Evolutionary conservation across 2,329 filamentous ascomycete species (phyloP).

Genomic region (Colletotrichum sp.): DNA sequence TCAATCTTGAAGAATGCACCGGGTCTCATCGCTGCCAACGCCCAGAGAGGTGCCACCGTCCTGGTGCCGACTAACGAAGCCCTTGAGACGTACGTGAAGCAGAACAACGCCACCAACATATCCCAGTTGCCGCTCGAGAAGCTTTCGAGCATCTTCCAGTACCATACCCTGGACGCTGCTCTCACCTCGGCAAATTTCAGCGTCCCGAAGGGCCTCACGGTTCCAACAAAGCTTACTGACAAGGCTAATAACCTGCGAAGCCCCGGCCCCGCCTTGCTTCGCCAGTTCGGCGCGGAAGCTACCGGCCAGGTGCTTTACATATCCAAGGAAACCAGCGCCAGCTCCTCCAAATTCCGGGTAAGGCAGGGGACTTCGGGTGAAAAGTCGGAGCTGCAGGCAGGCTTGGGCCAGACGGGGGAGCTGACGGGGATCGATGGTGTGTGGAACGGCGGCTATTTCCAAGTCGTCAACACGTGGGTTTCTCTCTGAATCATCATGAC

Average conservation of each 20-base stretch:
- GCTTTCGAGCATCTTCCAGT: constrained; percentile 40
- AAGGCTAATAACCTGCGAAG: constrained; percentile 24
- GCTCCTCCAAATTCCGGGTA: constrained; percentile 10
- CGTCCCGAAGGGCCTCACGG: constrained; percentile 17
- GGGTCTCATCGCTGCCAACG: background rate
- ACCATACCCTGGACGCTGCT: constrained; percentile 27
- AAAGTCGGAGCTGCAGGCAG: constrained; percentile 15
- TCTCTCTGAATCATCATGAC: background rate
- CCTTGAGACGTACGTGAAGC: background rate
- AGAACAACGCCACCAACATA: constrained; percentile 25
- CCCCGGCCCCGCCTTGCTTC: constrained; percentile 11
- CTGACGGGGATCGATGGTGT: constrained; percentile 17
- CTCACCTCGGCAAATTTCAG: constrained; percentile 22
- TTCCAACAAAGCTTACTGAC: constrained; percentile 24
- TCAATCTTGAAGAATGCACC: background rate
- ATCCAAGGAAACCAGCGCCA: constrained; percentile 3
- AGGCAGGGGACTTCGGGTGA: constrained; percentile 6
- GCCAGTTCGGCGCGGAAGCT: constrained; percentile 18
- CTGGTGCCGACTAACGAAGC: constrained; percentile 17
- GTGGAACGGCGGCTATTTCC: constrained; percentile 25
- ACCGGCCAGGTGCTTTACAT: constrained; percentile 25
- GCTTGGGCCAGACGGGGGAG: constrained; percentile 12
- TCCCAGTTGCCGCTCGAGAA: constrained; percentile 37
- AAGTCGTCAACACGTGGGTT: constrained; percentile 25
- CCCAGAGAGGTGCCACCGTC: constrained; percentile 2